phyloP scores from a whole-genome alignment of 2,329 filamentous ascomycete species.

The Curvularia verruculosa region DNA sequence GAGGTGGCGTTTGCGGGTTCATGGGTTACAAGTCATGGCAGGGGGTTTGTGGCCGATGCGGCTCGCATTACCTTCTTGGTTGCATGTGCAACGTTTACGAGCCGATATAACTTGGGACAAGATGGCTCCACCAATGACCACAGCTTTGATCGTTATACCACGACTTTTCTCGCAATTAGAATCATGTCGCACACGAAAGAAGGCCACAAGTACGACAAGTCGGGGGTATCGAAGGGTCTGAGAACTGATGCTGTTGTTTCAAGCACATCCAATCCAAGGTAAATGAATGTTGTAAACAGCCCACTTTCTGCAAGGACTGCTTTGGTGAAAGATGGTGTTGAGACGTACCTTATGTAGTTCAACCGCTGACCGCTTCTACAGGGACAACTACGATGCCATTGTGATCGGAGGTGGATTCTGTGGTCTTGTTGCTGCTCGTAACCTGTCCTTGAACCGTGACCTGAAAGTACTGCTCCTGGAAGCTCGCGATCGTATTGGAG shows the following conservation, averaged over 20 bases:
- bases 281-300: not conserved
- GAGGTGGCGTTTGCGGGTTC: not conserved
- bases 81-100: not conserved
- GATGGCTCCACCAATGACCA: not conserved
- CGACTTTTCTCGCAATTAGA: not conserved
- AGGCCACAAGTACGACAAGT: not conserved
- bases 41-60: not conserved
- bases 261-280: not conserved
- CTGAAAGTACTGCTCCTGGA: not conserved
- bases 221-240: not conserved
- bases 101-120: not conserved
- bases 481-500: not conserved
- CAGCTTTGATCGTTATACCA: not conserved
- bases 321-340: not conserved
- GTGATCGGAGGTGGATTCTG: not conserved
- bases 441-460: not conserved
- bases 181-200: not conserved
- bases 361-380: not conserved
- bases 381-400: not conserved
- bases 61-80: not conserved
- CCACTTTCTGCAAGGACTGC: not conserved
- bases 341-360: not conserved
- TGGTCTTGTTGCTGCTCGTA: constrained; percentile 1
- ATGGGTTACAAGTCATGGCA: not conserved
- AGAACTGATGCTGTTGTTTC: not conserved